A percentile compares a stretch with the other conserved stretches of the same genome.
Evolutionary conservation across 768 basidiomycete genomes (phyloP).

Genomic region (Boletellus ananiceps): DNA sequence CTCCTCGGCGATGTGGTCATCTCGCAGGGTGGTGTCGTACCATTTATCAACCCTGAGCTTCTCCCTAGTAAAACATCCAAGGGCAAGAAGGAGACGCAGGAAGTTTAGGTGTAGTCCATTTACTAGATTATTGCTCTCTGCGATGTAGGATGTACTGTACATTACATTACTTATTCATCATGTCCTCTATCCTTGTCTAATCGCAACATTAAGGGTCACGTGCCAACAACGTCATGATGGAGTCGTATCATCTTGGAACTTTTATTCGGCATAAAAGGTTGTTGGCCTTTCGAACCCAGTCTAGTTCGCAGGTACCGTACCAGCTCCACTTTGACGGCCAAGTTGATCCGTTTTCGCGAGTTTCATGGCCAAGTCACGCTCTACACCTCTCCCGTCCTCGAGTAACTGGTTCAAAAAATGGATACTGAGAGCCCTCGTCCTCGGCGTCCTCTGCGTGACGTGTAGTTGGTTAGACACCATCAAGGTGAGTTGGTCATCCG

Average conservation of each 20-base stretch:
- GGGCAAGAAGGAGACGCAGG: conserved; percentile 50
- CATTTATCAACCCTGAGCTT: conserved; percentile 48
- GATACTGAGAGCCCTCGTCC: conserved; percentile 25
- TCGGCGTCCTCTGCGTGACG: conserved; percentile 29
- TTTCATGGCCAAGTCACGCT: conserved; percentile 17
- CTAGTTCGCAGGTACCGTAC: background rate
- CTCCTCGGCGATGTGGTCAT: conserved; percentile 49
- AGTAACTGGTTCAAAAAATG: conserved; percentile 28
- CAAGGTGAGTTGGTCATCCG: conserved; percentile 42
- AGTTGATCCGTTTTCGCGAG: background rate
- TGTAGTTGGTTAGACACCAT: conserved; percentile 57
- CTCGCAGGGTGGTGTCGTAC: conserved; percentile 59
- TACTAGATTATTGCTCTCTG: conserved; percentile 14
- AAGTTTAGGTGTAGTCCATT: conserved; percentile 31
- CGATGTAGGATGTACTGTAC: conserved; percentile 31
- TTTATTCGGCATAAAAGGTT: no score
- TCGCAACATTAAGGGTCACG: no score
- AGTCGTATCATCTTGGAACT: background rate
- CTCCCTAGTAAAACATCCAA: conserved; percentile 50
- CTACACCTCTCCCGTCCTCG: background rate
- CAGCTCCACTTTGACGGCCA: background rate
- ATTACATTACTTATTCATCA: conserved; percentile 30
- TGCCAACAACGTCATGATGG: background rate
- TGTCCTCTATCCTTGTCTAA: conserved; percentile 1
- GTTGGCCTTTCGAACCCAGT: background rate